A percentile compares a stretch with the other conserved stretches of the same genome.
Evolutionary conservation across 2,329 filamentous ascomycete species (phyloP).

Genomic region (Trichoderma sp.): DNA sequence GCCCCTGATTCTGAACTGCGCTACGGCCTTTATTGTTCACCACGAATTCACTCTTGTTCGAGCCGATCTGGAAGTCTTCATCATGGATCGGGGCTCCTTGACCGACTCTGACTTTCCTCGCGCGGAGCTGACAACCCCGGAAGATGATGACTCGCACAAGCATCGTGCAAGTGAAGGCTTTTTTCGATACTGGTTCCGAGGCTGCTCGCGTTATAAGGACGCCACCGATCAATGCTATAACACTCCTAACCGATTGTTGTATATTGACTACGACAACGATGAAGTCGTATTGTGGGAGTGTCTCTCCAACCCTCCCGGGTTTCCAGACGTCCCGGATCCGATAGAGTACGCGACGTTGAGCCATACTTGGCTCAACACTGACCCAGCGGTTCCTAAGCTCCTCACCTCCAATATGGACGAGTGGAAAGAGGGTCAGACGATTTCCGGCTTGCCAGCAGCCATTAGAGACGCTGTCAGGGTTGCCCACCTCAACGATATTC

Average conservation of each 20-base stretch:
- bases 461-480: not conserved
- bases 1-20: not conserved
- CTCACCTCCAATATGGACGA: not conserved
- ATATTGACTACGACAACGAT: not conserved
- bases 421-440: not conserved
- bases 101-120: not conserved
- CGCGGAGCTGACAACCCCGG: not conserved
- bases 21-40: not conserved
- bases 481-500: not conserved
- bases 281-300: not conserved
- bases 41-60: not conserved
- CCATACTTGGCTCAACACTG: not conserved
- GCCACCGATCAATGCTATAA: not conserved
- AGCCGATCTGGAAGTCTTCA: not conserved
- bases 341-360: conserved; percentile 5
- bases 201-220: not conserved
- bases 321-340: not conserved
- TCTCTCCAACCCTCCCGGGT: not conserved
- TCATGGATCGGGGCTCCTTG: not conserved
- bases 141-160: too few relatives aligned
- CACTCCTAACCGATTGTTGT: not conserved
- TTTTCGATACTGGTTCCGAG: not conserved
- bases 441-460: not conserved
- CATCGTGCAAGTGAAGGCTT: not conserved
- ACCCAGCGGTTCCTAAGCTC: not conserved